phyloP scores from a whole-genome alignment of 1,284 basidiomycete species.

The Mycosarcoma mackinlayi region DNA sequence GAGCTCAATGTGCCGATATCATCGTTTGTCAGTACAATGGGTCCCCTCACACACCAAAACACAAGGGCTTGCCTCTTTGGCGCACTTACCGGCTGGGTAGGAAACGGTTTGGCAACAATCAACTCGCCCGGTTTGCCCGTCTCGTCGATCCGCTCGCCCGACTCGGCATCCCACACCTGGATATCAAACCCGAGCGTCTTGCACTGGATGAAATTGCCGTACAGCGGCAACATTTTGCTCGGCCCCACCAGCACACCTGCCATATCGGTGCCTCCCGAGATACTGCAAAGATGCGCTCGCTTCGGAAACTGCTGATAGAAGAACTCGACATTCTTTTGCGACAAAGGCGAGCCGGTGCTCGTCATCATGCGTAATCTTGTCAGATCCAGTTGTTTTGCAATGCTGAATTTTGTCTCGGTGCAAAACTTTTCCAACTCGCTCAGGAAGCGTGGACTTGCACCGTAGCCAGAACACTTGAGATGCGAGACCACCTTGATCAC shows the following conservation, averaged over 20 bases:
- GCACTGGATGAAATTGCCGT: conserved; percentile 64
- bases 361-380: conserved; percentile 59
- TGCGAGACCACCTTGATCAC: conserved; percentile 59
- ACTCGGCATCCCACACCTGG: conserved; percentile 52
- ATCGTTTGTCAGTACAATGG: neutral
- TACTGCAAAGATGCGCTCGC: conserved; percentile 43
- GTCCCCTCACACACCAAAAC: neutral
- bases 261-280: conserved; percentile 66
- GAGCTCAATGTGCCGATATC: neutral
- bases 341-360: conserved; percentile 64
- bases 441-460: conserved; percentile 59
- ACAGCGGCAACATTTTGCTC: conserved; percentile 56
- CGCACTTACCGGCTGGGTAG: conserved; percentile 64
- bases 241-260: conserved; percentile 61
- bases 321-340: conserved; percentile 54
- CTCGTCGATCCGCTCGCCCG: conserved; percentile 48
- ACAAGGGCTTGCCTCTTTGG: no score
- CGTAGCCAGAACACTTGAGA: conserved; percentile 60
- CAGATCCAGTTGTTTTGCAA: conserved; percentile 38
- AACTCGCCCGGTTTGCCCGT: conserved; percentile 61
- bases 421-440: conserved; percentile 46
- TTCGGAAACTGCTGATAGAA: conserved; percentile 57
- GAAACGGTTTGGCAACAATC: conserved; percentile 65
- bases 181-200: conserved; percentile 65
- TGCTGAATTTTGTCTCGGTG: conserved; percentile 11